phyloP scores from a whole-genome alignment of 1,284 basidiomycete genomes.

The Trametes versicolor region DNA sequence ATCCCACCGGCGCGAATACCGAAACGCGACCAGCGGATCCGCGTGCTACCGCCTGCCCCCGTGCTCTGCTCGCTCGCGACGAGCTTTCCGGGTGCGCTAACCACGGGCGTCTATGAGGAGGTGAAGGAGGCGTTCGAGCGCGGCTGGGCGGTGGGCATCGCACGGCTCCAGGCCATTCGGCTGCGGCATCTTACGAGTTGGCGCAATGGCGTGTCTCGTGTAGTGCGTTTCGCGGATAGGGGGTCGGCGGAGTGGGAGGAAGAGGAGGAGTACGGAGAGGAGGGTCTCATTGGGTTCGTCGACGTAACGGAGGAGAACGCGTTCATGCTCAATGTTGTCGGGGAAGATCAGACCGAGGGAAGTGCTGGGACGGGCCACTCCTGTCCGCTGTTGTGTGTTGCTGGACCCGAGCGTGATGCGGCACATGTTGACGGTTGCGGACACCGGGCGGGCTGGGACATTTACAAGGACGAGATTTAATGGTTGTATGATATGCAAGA shows the following conservation, averaged over 20 bases:
- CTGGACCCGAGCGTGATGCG: slow-evolving; percentile 44
- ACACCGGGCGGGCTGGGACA: slow-evolving; percentile 42
- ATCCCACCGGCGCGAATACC: slow-evolving; percentile 27
- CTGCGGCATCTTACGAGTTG: slow-evolving; percentile 56
- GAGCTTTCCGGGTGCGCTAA: slow-evolving; percentile 46
- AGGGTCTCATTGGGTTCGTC: slow-evolving; percentile 58
- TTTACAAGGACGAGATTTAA: slow-evolving; percentile 45
- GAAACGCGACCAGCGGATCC: slow-evolving; percentile 45
- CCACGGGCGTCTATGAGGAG: slow-evolving; percentile 46
- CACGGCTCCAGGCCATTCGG: slow-evolving; percentile 54
- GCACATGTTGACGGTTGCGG: slow-evolving; percentile 44
- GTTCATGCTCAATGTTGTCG: slow-evolving; percentile 39
- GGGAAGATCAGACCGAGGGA: slow-evolving; percentile 24
- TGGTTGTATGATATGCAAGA: neutral
- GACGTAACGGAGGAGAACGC: slow-evolving; percentile 50
- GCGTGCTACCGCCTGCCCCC: slow-evolving; percentile 54
- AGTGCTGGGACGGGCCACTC: slow-evolving; percentile 28
- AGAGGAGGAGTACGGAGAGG: slow-evolving; percentile 45
- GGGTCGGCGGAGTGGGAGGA: slow-evolving; percentile 35
- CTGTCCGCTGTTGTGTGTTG: slow-evolving; percentile 59
- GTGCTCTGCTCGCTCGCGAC: slow-evolving; percentile 52
- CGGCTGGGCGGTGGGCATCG: slow-evolving; percentile 69
- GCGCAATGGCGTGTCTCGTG: slow-evolving; percentile 51
- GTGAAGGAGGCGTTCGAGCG: slow-evolving; percentile 61
- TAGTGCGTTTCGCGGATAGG: slow-evolving; percentile 45